These are phyloP conservation scores for Globisporangium paroecandrum DNA, from an alignment of 352 stramenopile genomes.

Conservation along the genomic window DNA sequence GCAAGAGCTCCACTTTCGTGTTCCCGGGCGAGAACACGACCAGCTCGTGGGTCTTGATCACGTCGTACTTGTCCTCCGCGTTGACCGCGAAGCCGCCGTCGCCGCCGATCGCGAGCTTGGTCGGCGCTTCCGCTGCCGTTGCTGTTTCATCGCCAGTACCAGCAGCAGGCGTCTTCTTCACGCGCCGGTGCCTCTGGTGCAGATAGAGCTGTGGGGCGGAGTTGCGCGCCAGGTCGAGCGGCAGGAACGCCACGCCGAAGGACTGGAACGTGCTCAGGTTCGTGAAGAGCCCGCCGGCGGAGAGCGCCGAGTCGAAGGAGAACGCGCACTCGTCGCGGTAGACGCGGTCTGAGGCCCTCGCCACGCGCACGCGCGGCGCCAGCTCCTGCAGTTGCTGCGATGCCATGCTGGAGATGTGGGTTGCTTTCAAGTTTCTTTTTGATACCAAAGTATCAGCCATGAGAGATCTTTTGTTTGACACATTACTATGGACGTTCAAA, in stretches of 20 bases:
- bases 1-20: constrained; percentile 32
- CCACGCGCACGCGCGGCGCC: constrained; percentile 40
- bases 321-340: constrained; percentile 98
- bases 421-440: background rate
- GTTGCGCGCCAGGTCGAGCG: constrained; percentile 43
- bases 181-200: constrained; percentile 57
- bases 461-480: background rate
- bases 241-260: constrained; percentile 76
- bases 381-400: constrained; percentile 22
- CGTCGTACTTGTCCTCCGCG: constrained; percentile 88
- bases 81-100: constrained; percentile 91
- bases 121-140: constrained; percentile 32
- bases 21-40: constrained; percentile 55
- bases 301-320: constrained; percentile 92
- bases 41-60: constrained; percentile 72
- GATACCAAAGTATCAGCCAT: background rate
- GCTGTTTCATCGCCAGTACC: constrained; percentile 6
- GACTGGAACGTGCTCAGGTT: constrained; percentile 94
- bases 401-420: background rate
- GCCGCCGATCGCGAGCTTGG: constrained; percentile 95
- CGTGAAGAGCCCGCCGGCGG: constrained; percentile 74
- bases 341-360: constrained; percentile 70
- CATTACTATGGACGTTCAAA: background rate
- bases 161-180: constrained; percentile 15
- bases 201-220: constrained; percentile 57